A percentile compares a stretch with the other conserved stretches of the same genome.
Evolutionary conservation across 2,329 filamentous ascomycete genomes (phyloP).

Genomic region (Sphaerulina musiva): DNA sequence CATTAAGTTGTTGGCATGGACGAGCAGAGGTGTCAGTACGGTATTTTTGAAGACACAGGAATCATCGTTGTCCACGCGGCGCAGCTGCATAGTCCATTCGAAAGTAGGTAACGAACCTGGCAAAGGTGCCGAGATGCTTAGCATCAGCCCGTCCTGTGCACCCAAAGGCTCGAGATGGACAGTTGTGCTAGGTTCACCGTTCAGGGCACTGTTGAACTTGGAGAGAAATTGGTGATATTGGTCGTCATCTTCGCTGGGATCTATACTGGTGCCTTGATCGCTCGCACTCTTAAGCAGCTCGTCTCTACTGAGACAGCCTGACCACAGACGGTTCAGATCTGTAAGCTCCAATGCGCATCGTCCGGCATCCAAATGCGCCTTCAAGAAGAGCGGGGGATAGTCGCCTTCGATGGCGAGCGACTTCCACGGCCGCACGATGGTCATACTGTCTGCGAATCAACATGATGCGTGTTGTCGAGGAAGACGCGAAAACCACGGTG

Average conservation of each 20-base stretch:
- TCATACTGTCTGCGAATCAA: not conserved
- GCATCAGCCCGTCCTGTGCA: conserved; percentile 35
- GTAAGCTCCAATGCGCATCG: conserved; percentile 63
- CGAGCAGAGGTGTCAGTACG: conserved; percentile 50
- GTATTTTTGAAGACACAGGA: conserved; percentile 42
- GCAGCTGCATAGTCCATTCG: conserved; percentile 58
- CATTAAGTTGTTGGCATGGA: conserved; percentile 43
- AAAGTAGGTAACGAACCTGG: conserved; percentile 58
- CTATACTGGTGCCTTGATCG: conserved; percentile 61
- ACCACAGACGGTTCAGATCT: conserved; percentile 69
- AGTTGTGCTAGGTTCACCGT: conserved; percentile 34
- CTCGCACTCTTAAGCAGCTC: conserved; percentile 58
- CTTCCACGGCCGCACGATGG: conserved; percentile 16
- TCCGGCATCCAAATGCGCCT: conserved; percentile 48
- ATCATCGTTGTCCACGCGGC: conserved; percentile 1
- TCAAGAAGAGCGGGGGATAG: conserved; percentile 58
- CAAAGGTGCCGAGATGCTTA: conserved; percentile 55
- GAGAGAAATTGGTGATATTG: conserved; percentile 63
- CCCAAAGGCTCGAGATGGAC: conserved; percentile 28
- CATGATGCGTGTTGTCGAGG: not conserved
- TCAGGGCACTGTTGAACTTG: conserved; percentile 51
- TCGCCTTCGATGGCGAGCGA: conserved; percentile 13
- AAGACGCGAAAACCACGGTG: not conserved
- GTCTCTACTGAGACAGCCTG: conserved; percentile 56
- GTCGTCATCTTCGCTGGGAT: conserved; percentile 61